Percentiles rank a stretch among this genome's conserved stretches.
Evolutionary conservation across 2,329 filamentous ascomycete species (phyloP).

Genomic region (Fusarium burgessii): DNA sequence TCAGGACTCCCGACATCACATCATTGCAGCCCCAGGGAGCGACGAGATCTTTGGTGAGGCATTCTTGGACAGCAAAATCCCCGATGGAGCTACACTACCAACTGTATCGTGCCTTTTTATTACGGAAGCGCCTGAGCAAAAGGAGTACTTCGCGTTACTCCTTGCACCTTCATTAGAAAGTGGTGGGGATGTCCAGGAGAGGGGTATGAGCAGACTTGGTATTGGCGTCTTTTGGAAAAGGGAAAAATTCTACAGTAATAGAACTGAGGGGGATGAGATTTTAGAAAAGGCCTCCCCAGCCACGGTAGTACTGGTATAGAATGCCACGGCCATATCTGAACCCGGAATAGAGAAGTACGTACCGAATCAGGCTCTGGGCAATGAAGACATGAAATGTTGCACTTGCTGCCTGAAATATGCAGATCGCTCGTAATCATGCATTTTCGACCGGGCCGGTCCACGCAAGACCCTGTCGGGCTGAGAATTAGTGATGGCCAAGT

Average conservation of each 20-base stretch:
- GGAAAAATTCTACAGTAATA: background rate
- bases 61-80: background rate
- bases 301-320: background rate
- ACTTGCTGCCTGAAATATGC: background rate
- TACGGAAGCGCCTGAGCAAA: rapidly evolving
- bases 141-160: background rate
- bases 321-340: too few relatives aligned
- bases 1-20: background rate
- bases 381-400: too few relatives aligned
- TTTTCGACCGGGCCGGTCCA: background rate
- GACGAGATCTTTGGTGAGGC: conserved; percentile 1
- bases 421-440: background rate
- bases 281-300: background rate
- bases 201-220: background rate
- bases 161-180: background rate
- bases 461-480: background rate
- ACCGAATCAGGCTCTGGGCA: background rate
- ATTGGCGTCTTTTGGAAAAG: background rate
- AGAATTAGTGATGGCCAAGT: background rate
- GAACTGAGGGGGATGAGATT: rapidly evolving
- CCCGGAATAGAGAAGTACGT: background rate
- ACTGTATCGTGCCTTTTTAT: background rate
- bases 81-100: background rate
- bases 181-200: rapidly evolving
- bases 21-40: background rate